Percentiles rank a stretch among this genome's conserved stretches.
Conservation (phyloP, 2,329 filamentous ascomycete genomes). For the Metarhizium guizhouense region DNA sequence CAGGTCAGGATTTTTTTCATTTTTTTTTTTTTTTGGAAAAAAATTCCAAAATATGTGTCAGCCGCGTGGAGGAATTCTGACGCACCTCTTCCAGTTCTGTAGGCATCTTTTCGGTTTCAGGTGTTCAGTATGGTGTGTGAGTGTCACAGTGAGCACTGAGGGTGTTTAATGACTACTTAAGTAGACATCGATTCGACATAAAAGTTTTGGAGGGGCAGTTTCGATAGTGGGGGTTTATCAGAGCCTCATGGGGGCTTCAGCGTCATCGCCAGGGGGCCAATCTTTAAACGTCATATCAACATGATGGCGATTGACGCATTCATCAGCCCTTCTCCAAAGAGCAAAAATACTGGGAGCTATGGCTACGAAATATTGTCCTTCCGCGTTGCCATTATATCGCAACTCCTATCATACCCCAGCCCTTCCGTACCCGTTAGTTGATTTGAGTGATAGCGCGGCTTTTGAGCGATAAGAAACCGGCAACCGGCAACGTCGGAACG, state of each 20-base stretch:
- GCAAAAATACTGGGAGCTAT: no score
- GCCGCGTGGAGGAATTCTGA: background rate
- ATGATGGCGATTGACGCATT: no score
- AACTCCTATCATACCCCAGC: no score
- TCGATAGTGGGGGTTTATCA: constrained; percentile 11
- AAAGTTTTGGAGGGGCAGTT: constrained; percentile 14
- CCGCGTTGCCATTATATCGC: no score
- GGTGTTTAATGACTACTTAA: background rate
- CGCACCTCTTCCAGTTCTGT: constrained; percentile 67
- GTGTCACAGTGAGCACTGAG: background rate
- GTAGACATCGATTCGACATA: background rate
- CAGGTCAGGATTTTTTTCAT: background rate
- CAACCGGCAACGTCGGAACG: no score
- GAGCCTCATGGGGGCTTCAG: constrained; percentile 2
- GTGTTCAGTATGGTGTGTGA: constrained; percentile 1
- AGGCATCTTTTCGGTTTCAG: constrained; percentile 44
- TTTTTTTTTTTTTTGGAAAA: no score
- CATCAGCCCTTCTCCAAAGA: no score
- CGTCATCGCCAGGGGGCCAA: constrained; percentile 7
- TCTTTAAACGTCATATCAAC: background rate
- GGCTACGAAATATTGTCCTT: no score
- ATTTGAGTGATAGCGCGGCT: no score
- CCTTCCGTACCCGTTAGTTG: no score
- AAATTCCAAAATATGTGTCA: background rate
- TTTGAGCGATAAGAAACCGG: no score